Evolutionary conservation across 805 yeast species (phyloP), one percentile per base, ranked within the genome.

Genomic region (Starmerella khaoyaiensis): DNA sequence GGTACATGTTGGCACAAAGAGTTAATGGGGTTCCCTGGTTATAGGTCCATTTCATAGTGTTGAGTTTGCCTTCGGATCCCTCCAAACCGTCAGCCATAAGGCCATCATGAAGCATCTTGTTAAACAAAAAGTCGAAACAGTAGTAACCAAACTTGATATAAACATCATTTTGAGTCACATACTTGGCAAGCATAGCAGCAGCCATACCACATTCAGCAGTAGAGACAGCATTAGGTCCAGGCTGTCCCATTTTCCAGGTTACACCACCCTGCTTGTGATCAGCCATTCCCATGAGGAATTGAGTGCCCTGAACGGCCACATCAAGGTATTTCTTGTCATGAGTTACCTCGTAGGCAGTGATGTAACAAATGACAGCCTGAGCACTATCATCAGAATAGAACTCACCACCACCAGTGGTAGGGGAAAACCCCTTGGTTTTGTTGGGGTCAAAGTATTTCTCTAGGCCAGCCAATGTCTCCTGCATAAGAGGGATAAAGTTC

Each of bases 381-480:
- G 84, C 86, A 52, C 76, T 79, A 50, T 77, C 86, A 50, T 77
- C 83, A 44, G 73, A 73, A 54, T 76, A 76, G 28, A 77, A 71
- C 53, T 77, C 83, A 17, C 68, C 67, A 36, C 62, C 62, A 50
- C 74, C 68, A 50, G 71, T 74, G 4, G 76, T 74, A 1, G 82
- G 83, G 28, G 78, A 70, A 56, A 67, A 78, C 4, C 77, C 82
- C 39, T 68, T 68, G 29, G 59, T 50, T 41, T 63, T 57, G 5
- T 62, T 59, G 27, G 21, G 15, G 46, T 71, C 68, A 56, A 68
- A 68, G 57, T 73, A 76, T 42, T 60, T 63, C 38, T 62, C 65
- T 39, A 75, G 62, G 1, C 68, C 64, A 35, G 59, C 52, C 35
- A 75, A 57, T 2, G 69, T 74, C 3, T 71, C 72, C 18, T 62